Base-by-base conservation (phyloP, 306 rosid genomes). In the Corylus avellana region DNA sequence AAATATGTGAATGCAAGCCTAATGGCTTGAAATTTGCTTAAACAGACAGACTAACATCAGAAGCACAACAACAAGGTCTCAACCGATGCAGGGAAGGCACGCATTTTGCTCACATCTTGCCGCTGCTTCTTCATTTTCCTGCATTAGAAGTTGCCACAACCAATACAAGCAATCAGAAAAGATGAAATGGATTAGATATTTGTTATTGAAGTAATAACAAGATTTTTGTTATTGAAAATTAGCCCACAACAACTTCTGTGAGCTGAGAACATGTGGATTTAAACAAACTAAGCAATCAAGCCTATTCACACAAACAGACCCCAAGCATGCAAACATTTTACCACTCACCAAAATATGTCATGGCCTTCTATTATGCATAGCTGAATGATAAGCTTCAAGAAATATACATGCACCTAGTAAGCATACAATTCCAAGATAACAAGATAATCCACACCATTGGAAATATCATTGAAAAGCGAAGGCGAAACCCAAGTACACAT, bases 11-110 rank as follows among this genome's bases (percentile, higher is more conserved):
- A 78, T 18, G 79, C 73, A 88, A 81, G 75, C 79, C 74, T 54
- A 81, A 84, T 66, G 84, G 71, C 78, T 82, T 82, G 79, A 78
- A 84, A 84, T 84, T 42, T 77, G 83, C 79, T 81, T 78, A 81
- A 56, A 72, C 71, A 80, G 75, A 84, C 83, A 79, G 25, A 22
- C 25, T 22, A 81, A 82, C 77, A 83, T 66, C 79, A 75, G 72
- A 81, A 81, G 76, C 84, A 80, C 73, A 78, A 81, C 70, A 79
- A 69, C 53, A 51, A 55, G 77, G 12, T 75, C 46, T 57, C 83
- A 73, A 78, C 85, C 70, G 58, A 73, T 72, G 58, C 37, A 69
- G 74, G 75, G 72, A 83, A 63, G 77, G 77, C 75, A 58, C 61
- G 83, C 86, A 72, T 74, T 74, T 75, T 79, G 48, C 71, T 68